Evolutionary conservation across 2,329 filamentous ascomycete species (phyloP).

Genomic region (Rhexocercosporidium sp.): DNA sequence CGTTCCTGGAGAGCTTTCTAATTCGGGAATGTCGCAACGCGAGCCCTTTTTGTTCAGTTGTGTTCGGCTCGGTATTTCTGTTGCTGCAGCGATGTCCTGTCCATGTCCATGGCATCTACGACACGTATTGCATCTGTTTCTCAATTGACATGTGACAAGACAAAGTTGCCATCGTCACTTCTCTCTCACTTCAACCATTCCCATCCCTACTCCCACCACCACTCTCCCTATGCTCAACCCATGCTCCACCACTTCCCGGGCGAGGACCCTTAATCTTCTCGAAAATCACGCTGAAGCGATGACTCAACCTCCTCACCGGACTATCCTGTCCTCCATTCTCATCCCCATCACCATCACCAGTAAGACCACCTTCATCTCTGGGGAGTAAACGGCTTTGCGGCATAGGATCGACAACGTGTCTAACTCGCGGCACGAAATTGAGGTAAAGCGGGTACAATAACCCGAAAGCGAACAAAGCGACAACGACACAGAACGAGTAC

Average conservation of each 20-base stretch:
- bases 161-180: too few relatives aligned
- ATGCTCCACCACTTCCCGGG: slow-evolving; percentile 18
- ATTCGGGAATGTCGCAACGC: too few relatives aligned
- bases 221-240: slow-evolving; percentile 22
- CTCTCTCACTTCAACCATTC: not conserved
- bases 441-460: slow-evolving; percentile 39
- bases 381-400: slow-evolving; percentile 1
- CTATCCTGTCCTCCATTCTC: slow-evolving; percentile 8
- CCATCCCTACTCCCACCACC: not conserved
- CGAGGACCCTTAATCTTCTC: slow-evolving; percentile 25
- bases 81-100: too few relatives aligned
- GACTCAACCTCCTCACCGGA: slow-evolving; percentile 24
- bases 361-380: not conserved
- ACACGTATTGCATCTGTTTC: too few relatives aligned
- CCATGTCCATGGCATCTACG: too few relatives aligned
- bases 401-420: slow-evolving; percentile 35
- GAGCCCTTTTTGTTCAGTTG: too few relatives aligned
- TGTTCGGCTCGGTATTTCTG: too few relatives aligned
- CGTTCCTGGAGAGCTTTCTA: too few relatives aligned
- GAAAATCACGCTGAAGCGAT: slow-evolving; percentile 24
- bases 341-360: not conserved
- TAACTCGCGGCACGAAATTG: slow-evolving; percentile 29
- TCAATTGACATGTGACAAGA: too few relatives aligned
- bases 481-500: slow-evolving; percentile 37
- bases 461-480: slow-evolving; percentile 35